A percentile compares a stretch with the other conserved stretches of the same genome.
Evolutionary conservation across 148 eudicot genomes (phyloP).

Genomic region (Arctostaphylos glauca): DNA sequence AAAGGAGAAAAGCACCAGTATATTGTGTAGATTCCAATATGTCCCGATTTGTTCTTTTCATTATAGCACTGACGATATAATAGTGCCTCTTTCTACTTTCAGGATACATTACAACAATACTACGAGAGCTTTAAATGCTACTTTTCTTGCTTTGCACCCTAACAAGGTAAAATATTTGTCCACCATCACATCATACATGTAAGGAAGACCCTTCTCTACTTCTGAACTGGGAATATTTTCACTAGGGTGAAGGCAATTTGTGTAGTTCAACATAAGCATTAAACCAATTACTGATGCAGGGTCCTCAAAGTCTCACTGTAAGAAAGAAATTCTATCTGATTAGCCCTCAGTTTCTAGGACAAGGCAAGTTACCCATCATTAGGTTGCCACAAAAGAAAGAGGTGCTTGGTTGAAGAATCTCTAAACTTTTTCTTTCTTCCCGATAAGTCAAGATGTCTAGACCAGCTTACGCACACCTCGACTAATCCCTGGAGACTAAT

Average conservation of each 20-base stretch:
- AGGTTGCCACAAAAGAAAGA: no score
- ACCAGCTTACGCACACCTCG: no score
- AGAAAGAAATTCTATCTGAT: not conserved
- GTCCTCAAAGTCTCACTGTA: not conserved
- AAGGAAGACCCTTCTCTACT: not conserved
- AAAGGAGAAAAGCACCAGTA: not conserved
- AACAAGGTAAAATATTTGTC: not conserved
- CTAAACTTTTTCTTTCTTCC: no score
- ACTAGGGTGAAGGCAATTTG: not conserved
- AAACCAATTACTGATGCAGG: not conserved
- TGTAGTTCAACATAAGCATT: not conserved
- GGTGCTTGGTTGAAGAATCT: no score
- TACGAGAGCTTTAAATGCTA: not conserved
- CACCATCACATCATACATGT: not conserved
- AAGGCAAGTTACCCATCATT: not conserved
- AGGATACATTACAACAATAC: no score
- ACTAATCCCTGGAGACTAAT: no score
- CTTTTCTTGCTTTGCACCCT: not conserved
- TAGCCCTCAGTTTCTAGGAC: not conserved
- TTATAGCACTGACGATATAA: not conserved
- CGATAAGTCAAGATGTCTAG: no score
- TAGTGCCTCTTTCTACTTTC: no score
- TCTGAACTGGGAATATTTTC: not conserved
- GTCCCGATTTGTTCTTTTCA: not conserved
- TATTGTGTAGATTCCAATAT: not conserved